Evolutionary conservation across 345 rosid genomes (phyloP), one percentile per base, ranked within the genome.

Genomic region (Citrus unshiu): DNA sequence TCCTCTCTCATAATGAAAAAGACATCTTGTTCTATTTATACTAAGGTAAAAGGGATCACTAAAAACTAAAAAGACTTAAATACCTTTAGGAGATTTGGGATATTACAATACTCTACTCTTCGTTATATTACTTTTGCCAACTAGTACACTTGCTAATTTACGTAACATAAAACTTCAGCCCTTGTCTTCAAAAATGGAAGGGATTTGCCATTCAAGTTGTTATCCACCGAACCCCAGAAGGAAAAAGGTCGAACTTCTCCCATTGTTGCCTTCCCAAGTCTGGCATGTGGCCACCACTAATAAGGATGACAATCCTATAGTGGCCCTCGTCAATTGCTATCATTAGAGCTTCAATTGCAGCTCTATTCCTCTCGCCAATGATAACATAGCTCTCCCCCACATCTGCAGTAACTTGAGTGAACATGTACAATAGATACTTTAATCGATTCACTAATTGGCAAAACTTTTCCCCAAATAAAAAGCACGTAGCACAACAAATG

Each of bases 221-320:
- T 77, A 93, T 73, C 99, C 99, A 96, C 80, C 84, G 90, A 56
- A 90, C 97, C 37, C 40, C 7, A 80, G 84, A 88, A 13, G 98
- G 97, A 72, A 88, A 77, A 30, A 96, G 87, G 72, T 90, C 91
- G 7, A 91, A 91, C 62, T 93, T 97, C 67, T 93, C 97, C 73
- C 87, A 69, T 54, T 92, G 78, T 30, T 92, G 86, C 6, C 87
- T 90, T 62, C 94, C 97, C 71, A 96, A 51, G 85, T 96, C 99
- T 1, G 97, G 98, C 97, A 93, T 93, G 92, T 96, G 99, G 67
- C 98, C 97, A n/a, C 97, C 97, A 0, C 99, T 97, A 4, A 89
- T 91, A 3, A 95, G 87, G 72, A 93, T 83, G 3, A 95, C 99
- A 21, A 93, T 89, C 78, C 39, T 88, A 7, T 88, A 88, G 85